phyloP scores from a whole-genome alignment of 805 yeast species.

The Saturnispora hagleri region DNA sequence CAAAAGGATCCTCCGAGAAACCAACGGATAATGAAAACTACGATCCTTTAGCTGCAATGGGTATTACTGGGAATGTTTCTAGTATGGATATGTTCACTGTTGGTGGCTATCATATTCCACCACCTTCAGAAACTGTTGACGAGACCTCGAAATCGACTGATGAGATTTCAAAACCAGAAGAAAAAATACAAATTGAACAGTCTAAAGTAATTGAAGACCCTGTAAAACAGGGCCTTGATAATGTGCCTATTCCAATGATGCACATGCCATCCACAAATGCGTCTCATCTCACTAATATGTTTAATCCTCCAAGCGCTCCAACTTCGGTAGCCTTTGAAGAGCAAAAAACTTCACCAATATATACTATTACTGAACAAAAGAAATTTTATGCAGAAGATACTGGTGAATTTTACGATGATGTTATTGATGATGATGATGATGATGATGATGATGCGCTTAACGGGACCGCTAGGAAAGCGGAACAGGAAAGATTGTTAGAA shows the following conservation, averaged over 20 bases:
- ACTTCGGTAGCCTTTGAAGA: not conserved
- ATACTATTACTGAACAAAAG: conserved; percentile 20
- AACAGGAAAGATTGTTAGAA: conserved; percentile 26
- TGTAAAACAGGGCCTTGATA: not conserved
- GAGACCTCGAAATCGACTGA: not conserved
- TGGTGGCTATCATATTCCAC: conserved; percentile 26
- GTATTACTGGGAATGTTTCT: conserved; percentile 11
- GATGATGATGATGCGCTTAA: conserved; percentile 39
- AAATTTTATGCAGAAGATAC: conserved; percentile 24
- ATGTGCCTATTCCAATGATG: conserved; percentile 1
- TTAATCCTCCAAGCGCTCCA: conserved; percentile 20
- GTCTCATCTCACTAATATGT: conserved; percentile 19
- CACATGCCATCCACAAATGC: not conserved
- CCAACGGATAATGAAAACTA: not conserved
- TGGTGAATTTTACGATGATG: conserved; percentile 25
- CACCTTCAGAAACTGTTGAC: conserved; percentile 3
- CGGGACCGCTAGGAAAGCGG: conserved; percentile 27
- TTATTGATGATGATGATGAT: conserved; percentile 26
- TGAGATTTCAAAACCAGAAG: not conserved
- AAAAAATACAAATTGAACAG: not conserved
- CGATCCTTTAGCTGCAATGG: conserved; percentile 7
- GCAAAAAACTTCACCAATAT: conserved; percentile 15
- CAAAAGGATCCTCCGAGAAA: not conserved
- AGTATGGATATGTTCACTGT: conserved; percentile 24
- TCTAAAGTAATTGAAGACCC: not conserved